A percentile compares a stretch with the other conserved stretches of the same genome.
Conservation (phyloP, 768 basidiomycete species). For the Kwoniella heveanensis region DNA sequence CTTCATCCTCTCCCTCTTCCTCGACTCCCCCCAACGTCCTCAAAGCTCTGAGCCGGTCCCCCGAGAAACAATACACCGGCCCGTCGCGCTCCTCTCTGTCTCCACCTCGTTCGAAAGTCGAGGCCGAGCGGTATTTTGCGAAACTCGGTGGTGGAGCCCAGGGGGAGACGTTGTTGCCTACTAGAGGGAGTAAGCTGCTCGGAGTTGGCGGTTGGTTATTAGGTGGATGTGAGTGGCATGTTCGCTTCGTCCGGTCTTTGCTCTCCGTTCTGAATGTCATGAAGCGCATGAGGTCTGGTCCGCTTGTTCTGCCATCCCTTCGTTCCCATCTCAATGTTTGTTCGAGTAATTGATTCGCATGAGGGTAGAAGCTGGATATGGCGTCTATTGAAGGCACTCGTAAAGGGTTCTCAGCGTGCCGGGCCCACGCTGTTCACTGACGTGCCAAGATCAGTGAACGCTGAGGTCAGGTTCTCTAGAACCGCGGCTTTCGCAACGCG, state of each 20-base stretch:
- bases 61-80: conserved; percentile 36
- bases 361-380: too few species aligned
- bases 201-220: conserved; percentile 42
- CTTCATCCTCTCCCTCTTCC: not conserved
- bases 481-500: too few species aligned
- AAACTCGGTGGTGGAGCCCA: conserved; percentile 12
- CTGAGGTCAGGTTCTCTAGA: too few species aligned
- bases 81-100: conserved; percentile 27
- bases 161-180: conserved; percentile 35
- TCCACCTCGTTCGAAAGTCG: conserved; percentile 17
- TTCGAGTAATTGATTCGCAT: too few species aligned
- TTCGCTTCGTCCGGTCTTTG: not conserved
- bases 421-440: too few species aligned
- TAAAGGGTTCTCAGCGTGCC: too few species aligned
- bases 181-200: conserved; percentile 28
- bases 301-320: too few species aligned
- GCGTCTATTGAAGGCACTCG: too few species aligned
- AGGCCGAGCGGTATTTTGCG: conserved; percentile 43
- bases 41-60: conserved; percentile 12
- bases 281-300: too few species aligned
- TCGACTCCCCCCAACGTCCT: not conserved
- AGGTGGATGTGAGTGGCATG: conserved; percentile 41
- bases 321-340: too few species aligned
- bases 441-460: too few species aligned
- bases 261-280: too few species aligned